These are phyloP conservation scores for Hyaloscypha hepaticicola DNA, from an alignment of 495 filamentous ascomycete species.

Conservation along the genomic window DNA sequence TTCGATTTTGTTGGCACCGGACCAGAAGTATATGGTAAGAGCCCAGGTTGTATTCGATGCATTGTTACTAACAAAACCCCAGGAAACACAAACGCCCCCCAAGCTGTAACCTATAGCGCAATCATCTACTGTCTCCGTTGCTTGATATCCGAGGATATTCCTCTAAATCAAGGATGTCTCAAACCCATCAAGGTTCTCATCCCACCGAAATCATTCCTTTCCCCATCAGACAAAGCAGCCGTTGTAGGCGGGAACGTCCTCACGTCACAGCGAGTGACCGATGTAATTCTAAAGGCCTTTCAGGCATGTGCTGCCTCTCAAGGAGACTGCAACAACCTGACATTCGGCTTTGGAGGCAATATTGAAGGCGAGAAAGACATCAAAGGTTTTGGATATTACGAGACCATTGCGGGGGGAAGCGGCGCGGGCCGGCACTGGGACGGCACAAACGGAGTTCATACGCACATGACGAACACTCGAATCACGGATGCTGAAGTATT, in stretches of 20 bases:
- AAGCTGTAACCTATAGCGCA: conserved; percentile 90
- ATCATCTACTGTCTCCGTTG: conserved; percentile 96
- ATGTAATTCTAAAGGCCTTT: conserved; percentile 92
- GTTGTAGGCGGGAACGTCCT: conserved; percentile 96
- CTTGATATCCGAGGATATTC: conserved; percentile 91
- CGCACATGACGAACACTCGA: conserved; percentile 98
- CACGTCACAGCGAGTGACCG: conserved; percentile 86
- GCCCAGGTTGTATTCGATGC: not conserved
- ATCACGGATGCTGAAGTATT: conserved; percentile 98
- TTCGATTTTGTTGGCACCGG: conserved; percentile 94
- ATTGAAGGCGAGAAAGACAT: conserved; percentile 58
- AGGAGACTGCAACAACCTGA: conserved; percentile 91
- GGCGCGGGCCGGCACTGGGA: conserved; percentile 87
- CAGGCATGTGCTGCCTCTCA: conserved; percentile 86
- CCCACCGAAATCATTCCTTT: conserved; percentile 77
- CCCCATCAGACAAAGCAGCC: conserved; percentile 81
- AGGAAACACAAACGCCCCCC: conserved; percentile 85
- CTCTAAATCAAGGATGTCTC: conserved; percentile 94
- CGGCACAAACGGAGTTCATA: conserved; percentile 87
- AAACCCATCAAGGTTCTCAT: conserved; percentile 84
- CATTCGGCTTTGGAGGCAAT: conserved; percentile 80
- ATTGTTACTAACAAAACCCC: conserved; percentile 3
- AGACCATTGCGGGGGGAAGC: conserved; percentile 91
- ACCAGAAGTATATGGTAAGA: conserved; percentile 78
- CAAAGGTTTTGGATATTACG: conserved; percentile 93